These are phyloP conservation scores for Globisporangium perplexum DNA, from an alignment of 352 stramenopile species.

Conservation along the genomic window DNA sequence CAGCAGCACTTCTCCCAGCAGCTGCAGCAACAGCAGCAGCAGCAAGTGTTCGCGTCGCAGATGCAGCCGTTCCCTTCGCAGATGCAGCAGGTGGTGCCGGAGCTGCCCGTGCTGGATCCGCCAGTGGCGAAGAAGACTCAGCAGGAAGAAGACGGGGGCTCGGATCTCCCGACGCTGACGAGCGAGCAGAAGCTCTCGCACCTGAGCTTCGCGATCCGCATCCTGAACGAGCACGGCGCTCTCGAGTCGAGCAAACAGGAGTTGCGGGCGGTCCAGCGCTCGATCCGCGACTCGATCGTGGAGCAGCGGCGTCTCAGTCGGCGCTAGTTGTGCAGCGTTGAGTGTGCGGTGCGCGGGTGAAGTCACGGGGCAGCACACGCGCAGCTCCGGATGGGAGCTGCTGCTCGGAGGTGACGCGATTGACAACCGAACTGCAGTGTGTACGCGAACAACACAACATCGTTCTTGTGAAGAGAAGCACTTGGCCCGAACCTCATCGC, in stretches of 20 bases:
- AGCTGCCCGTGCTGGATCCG: too few relatives aligned
- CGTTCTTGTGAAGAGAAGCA: too few relatives aligned
- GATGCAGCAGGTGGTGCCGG: not conserved
- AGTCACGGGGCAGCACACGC: not conserved
- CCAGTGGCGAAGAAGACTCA: not conserved
- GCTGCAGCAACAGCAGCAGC: not conserved
- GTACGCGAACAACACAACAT: too few relatives aligned
- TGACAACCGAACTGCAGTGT: not conserved
- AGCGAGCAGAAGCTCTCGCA: slow-evolving; percentile 11
- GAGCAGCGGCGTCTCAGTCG: slow-evolving; percentile 9
- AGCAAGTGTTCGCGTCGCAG: not conserved
- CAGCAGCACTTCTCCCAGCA: not conserved
- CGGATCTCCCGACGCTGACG: not conserved
- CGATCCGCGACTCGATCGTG: slow-evolving; percentile 10
- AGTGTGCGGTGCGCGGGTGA: not conserved
- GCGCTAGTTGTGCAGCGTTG: slow-evolving; percentile 1
- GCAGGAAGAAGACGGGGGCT: not conserved
- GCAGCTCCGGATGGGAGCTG: not conserved
- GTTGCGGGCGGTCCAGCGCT: slow-evolving; percentile 7
- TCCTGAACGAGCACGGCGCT: slow-evolving; percentile 11
- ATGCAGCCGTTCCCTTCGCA: not conserved
- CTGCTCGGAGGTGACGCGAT: not conserved
- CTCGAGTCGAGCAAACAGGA: slow-evolving; percentile 10
- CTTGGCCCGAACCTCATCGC: not conserved
- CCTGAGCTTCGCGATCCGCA: slow-evolving; percentile 10